These are phyloP conservation scores for Podaxis carcinomalis DNA, from an alignment of 768 basidiomycete genomes.

Conservation along the genomic window DNA sequence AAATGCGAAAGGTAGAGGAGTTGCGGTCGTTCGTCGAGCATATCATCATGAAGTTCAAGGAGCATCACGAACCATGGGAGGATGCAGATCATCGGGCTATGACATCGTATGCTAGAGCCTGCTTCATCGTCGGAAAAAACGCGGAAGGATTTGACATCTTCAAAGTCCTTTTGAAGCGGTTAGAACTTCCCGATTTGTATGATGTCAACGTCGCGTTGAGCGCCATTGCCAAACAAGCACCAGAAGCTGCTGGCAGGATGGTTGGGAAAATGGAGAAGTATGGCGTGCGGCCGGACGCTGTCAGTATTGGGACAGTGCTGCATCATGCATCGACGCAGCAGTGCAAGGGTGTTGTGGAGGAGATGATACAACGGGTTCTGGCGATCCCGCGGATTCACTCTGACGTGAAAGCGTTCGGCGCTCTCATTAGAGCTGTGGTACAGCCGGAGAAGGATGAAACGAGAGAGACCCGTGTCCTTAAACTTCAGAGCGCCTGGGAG, in stretches of 20 bases:
- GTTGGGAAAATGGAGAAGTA: constrained; percentile 45
- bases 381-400: constrained; percentile 29
- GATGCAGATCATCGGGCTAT: constrained; percentile 45
- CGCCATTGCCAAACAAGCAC: constrained; percentile 45
- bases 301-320: constrained; percentile 59
- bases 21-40: constrained; percentile 15
- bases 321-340: constrained; percentile 48
- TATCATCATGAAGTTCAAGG: constrained; percentile 40
- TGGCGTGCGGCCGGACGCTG: constrained; percentile 47
- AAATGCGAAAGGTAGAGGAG: background rate
- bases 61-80: constrained; percentile 41
- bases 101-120: constrained; percentile 59
- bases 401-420: constrained; percentile 44
- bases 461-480: constrained; percentile 20
- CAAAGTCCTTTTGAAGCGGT: constrained; percentile 39
- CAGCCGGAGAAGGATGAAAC: constrained; percentile 18
- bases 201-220: constrained; percentile 64
- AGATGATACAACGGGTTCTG: constrained; percentile 38
- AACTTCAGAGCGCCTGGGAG: constrained; percentile 37
- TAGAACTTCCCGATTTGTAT: constrained; percentile 53
- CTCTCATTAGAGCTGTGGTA: constrained; percentile 42
- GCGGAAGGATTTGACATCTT: constrained; percentile 44
- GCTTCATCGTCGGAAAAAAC: constrained; percentile 51
- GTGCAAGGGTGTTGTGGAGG: constrained; percentile 38
- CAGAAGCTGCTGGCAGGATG: constrained; percentile 40